These are phyloP conservation scores for Limnanthes douglasii DNA, from an alignment of 345 rosid species.

Conservation along the genomic window DNA sequence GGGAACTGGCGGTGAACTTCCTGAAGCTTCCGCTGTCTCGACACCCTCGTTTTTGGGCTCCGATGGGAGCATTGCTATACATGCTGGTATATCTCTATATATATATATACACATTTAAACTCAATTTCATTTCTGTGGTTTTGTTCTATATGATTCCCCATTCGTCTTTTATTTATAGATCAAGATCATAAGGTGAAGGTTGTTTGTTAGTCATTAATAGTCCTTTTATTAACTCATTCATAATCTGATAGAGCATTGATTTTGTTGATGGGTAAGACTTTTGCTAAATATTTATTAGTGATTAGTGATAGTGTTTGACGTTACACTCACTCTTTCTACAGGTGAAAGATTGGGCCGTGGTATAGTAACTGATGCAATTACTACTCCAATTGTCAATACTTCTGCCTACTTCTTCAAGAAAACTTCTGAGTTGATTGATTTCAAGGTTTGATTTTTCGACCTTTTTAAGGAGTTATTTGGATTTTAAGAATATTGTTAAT, in stretches of 20 bases:
- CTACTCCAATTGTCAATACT: conserved; percentile 90
- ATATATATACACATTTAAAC: background rate
- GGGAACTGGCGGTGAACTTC: conserved; percentile 37
- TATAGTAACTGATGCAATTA: conserved; percentile 91
- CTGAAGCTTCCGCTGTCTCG: conserved; percentile 19
- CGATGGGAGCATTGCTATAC: conserved; percentile 83
- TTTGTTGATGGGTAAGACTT: background rate
- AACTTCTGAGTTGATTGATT: conserved; percentile 76
- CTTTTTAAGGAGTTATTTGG: no score
- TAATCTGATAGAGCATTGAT: background rate
- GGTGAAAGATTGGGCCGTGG: conserved; percentile 97
- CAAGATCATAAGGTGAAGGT: no score
- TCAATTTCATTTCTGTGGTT: background rate
- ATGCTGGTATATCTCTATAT: conserved; percentile 56
- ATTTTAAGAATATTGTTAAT: no score
- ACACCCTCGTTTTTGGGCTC: conserved; percentile 52
- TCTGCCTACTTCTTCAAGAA: conserved; percentile 89
- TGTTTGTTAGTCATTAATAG: no score
- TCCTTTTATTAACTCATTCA: no score
- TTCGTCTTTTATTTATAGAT: background rate
- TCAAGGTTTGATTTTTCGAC: conserved; percentile 62
- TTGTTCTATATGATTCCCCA: background rate
- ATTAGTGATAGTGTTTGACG: background rate
- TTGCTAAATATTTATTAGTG: conserved; percentile 1
- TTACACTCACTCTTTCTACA: conserved; percentile 5